phyloP scores from a whole-genome alignment of 371 early-diverging fungal genomes.

The Coemansia linderi region DNA sequence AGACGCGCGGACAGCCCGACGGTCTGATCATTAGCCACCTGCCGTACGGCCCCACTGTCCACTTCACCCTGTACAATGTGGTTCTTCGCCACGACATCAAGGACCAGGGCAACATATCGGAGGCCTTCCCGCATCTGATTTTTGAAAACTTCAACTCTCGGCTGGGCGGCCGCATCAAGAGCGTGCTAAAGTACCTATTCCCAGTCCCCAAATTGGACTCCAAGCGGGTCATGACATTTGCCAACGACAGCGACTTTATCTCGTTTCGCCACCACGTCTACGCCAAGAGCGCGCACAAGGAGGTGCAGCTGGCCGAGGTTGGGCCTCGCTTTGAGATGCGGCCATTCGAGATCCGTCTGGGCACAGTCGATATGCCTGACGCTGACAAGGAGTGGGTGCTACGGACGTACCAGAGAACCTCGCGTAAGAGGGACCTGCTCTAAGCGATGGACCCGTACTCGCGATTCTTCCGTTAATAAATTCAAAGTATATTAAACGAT shows the following conservation, averaged over 20 bases:
- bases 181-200: constrained; percentile 92
- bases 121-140: constrained; percentile 95
- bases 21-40: constrained; percentile 95
- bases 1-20: constrained; percentile 98
- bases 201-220: constrained; percentile 96
- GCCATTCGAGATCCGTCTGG: constrained; percentile 91
- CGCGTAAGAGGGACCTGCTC: constrained; percentile 83
- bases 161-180: constrained; percentile 81
- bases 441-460: constrained; percentile 43
- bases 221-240: constrained; percentile 95
- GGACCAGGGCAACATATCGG: constrained; percentile 92
- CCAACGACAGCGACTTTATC: constrained; percentile 94
- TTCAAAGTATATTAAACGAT: not conserved
- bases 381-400: constrained; percentile 98
- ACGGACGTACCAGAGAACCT: constrained; percentile 93
- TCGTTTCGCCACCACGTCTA: constrained; percentile 97
- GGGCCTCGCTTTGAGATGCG: constrained; percentile 98
- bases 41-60: constrained; percentile 98
- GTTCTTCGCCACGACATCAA: constrained; percentile 96
- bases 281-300: constrained; percentile 80
- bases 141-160: constrained; percentile 90
- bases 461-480: not conserved
- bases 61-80: constrained; percentile 96
- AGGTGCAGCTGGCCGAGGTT: constrained; percentile 94
- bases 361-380: constrained; percentile 92